phyloP scores from a whole-genome alignment of 148 eudicot species.

The Vaccinium darrowii region DNA sequence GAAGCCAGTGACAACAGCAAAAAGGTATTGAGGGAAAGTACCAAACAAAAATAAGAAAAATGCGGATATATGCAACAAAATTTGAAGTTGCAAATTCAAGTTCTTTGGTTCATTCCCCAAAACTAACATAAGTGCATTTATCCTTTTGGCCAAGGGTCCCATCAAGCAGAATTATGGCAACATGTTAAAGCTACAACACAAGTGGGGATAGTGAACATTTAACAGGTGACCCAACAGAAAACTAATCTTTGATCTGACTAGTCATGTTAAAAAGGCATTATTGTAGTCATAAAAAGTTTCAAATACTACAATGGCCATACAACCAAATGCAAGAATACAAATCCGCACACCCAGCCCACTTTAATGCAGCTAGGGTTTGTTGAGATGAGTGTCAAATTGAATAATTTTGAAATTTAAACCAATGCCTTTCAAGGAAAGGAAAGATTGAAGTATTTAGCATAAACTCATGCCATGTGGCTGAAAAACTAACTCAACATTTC shows the following conservation, averaged over 20 bases:
- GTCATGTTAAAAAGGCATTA: neutral
- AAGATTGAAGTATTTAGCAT: neutral
- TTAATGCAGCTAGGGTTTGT: neutral
- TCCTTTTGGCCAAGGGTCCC: neutral
- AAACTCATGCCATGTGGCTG: neutral
- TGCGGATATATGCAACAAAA: neutral
- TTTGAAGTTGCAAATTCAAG: conserved; percentile 1
- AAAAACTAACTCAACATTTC: neutral
- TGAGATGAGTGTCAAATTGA: neutral
- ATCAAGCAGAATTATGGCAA: neutral
- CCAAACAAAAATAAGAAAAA: neutral
- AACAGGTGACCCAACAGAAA: neutral
- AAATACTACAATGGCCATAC: neutral
- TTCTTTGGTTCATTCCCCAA: neutral
- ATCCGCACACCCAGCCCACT: neutral
- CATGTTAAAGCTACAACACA: neutral
- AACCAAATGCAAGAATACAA: neutral
- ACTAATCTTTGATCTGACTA: neutral
- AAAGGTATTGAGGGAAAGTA: neutral
- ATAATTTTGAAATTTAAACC: neutral
- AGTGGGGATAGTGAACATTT: neutral
- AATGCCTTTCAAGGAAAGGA: neutral
- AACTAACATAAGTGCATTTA: neutral
- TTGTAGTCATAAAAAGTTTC: neutral
- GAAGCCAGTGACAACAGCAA: neutral